phyloP scores from a whole-genome alignment of 352 stramenopile species.

The Phytophthora podocarpi region DNA sequence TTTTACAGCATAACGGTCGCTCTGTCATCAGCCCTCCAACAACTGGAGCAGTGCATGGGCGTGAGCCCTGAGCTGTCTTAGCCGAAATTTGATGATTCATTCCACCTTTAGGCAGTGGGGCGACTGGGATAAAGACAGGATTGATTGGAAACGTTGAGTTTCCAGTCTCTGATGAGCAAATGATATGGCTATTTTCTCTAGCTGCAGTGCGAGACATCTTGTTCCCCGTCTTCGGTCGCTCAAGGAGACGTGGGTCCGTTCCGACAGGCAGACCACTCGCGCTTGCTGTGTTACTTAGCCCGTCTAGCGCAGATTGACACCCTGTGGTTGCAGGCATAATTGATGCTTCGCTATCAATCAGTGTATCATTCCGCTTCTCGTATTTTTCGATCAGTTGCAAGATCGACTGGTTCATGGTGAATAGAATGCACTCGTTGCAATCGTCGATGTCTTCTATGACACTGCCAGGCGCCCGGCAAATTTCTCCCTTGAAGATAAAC shows the following conservation, averaged over 20 bases:
- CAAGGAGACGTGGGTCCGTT: slow-evolving; percentile 27
- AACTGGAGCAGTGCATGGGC: slow-evolving; percentile 70
- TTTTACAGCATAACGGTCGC: slow-evolving; percentile 51
- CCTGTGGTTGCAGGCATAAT: neutral
- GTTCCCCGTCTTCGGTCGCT: slow-evolving; percentile 65
- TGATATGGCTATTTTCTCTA: slow-evolving; percentile 28
- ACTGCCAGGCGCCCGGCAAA: slow-evolving; percentile 69
- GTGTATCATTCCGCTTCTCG: slow-evolving; percentile 47
- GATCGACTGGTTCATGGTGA: slow-evolving; percentile 78
- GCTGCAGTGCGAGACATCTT: slow-evolving; percentile 35
- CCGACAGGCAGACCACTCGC: neutral
- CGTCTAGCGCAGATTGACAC: neutral
- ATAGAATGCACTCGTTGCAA: slow-evolving; percentile 85
- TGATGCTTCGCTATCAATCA: neutral
- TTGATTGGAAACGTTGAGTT: slow-evolving; percentile 11
- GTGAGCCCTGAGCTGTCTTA: slow-evolving; percentile 13
- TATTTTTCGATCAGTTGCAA: slow-evolving; percentile 86
- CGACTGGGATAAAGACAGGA: slow-evolving; percentile 35
- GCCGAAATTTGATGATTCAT: slow-evolving; percentile 39
- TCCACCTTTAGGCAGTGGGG: slow-evolving; percentile 46
- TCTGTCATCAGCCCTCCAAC: slow-evolving; percentile 46
- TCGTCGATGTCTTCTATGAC: slow-evolving; percentile 61
- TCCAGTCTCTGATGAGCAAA: slow-evolving; percentile 13
- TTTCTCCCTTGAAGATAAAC: slow-evolving; percentile 85
- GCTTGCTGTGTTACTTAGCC: neutral